Evolutionary conservation across 148 eudicot genomes (phyloP).

Genomic region (Salicornia ramosissima): DNA sequence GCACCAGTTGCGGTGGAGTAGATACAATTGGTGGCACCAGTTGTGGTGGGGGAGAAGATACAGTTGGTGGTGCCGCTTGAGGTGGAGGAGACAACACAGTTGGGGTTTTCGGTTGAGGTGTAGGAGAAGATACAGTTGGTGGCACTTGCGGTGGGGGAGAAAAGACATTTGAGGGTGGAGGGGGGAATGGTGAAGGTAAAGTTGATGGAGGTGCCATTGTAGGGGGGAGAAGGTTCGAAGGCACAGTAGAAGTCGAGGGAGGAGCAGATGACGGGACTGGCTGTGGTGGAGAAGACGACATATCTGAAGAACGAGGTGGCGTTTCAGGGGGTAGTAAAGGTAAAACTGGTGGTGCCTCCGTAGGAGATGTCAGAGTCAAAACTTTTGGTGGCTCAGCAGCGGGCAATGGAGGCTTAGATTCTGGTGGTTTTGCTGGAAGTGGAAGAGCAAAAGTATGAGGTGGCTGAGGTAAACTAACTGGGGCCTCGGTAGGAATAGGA

Average conservation of each 20-base stretch:
- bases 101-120: background rate
- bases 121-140: background rate
- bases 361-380: conserved; percentile 2
- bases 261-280: conserved; percentile 11
- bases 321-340: conserved; percentile 6
- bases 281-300: conserved; percentile 13
- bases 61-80: conserved; percentile 6
- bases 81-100: conserved; percentile 16
- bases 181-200: conserved; percentile 16
- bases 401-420: conserved; percentile 9
- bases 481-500: conserved; percentile 7
- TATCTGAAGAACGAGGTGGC: conserved; percentile 17
- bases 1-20: conserved; percentile 11
- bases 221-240: conserved; percentile 22
- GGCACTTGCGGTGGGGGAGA: conserved; percentile 16
- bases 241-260: conserved; percentile 13
- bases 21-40: background rate
- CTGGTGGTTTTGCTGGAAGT: conserved; percentile 20
- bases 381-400: conserved; percentile 20
- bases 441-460: conserved; percentile 25
- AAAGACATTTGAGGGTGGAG: conserved; percentile 13
- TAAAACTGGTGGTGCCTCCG: background rate
- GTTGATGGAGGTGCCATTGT: conserved; percentile 12
- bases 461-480: conserved; percentile 11
- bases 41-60: background rate